Percentiles rank a stretch among this genome's conserved stretches.
phyloP scores from a whole-genome alignment of 2,329 filamentous ascomycete genomes.

The Hirsutella thompsonii region DNA sequence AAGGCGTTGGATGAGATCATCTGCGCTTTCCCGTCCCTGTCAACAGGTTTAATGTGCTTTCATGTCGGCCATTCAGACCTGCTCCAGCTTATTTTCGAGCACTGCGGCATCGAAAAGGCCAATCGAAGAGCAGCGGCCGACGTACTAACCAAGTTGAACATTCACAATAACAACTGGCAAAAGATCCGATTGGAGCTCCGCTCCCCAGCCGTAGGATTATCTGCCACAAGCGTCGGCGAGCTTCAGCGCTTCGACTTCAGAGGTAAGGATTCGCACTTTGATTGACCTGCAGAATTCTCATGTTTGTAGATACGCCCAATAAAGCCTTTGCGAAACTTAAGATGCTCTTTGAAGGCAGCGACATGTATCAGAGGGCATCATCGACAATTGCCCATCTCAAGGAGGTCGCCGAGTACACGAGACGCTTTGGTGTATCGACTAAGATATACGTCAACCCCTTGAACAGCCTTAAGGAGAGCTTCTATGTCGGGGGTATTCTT shows the following conservation, averaged over 20 bases:
- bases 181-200: constrained; percentile 74
- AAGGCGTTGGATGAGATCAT: constrained; percentile 92
- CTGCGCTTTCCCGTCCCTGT: constrained; percentile 63
- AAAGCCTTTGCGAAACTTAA: constrained; percentile 48
- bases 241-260: constrained; percentile 84
- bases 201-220: constrained; percentile 67
- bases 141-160: constrained; percentile 74
- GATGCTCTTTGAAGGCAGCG: constrained; percentile 46
- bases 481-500: constrained; percentile 73
- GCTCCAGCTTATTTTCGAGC: constrained; percentile 78
- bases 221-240: constrained; percentile 83
- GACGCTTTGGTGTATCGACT: constrained; percentile 58
- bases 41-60: constrained; percentile 67
- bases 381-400: constrained; percentile 69
- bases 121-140: constrained; percentile 67
- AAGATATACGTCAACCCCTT: constrained; percentile 79
- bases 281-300: constrained; percentile 7
- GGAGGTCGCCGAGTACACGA: constrained; percentile 63
- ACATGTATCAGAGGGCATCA: constrained; percentile 61
- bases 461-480: constrained; percentile 80
- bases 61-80: constrained; percentile 82
- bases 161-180: constrained; percentile 67
- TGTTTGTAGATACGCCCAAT: constrained; percentile 32
- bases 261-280: constrained; percentile 30
- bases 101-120: constrained; percentile 62